A percentile compares a stretch with the other conserved stretches of the same genome.
Evolutionary conservation across 176 grass and related monocot species (phyloP).

Genomic region (Carex pumila): DNA sequence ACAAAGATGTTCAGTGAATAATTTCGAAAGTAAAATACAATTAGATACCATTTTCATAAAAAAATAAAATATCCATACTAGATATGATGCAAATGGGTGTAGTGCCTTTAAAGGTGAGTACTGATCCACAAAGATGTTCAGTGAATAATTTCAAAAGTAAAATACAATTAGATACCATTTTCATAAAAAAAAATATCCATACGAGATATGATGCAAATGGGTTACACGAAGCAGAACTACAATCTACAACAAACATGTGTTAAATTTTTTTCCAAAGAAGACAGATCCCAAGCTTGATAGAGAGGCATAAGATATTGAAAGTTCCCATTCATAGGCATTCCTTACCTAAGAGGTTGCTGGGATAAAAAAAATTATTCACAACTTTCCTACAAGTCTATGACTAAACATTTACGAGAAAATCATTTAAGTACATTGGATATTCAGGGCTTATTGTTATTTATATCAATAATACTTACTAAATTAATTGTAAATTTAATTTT

Average conservation of each 20-base stretch:
- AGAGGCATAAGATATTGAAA: constrained; percentile 1
- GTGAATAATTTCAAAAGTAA: not conserved
- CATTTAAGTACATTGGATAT: not conserved
- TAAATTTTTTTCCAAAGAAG: not conserved
- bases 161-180: not conserved
- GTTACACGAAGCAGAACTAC: not conserved
- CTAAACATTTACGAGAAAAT: not conserved
- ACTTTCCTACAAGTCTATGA: too few species aligned
- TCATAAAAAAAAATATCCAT: not conserved
- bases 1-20: not conserved
- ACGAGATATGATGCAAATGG: not conserved
- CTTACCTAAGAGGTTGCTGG: not conserved
- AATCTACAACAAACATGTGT: not conserved
- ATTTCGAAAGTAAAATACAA: not conserved
- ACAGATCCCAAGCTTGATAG: not conserved
- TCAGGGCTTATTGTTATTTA: not conserved
- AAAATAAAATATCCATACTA: not conserved
- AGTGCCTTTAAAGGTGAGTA: not conserved
- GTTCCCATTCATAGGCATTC: not conserved
- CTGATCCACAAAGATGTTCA: not conserved
- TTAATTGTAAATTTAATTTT: not conserved
- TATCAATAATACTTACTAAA: not conserved
- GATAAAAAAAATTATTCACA: not conserved
- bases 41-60: not conserved
- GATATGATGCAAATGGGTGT: not conserved